phyloP scores from a whole-genome alignment of 441 rosid genomes.

The Erysimum pusillum region DNA sequence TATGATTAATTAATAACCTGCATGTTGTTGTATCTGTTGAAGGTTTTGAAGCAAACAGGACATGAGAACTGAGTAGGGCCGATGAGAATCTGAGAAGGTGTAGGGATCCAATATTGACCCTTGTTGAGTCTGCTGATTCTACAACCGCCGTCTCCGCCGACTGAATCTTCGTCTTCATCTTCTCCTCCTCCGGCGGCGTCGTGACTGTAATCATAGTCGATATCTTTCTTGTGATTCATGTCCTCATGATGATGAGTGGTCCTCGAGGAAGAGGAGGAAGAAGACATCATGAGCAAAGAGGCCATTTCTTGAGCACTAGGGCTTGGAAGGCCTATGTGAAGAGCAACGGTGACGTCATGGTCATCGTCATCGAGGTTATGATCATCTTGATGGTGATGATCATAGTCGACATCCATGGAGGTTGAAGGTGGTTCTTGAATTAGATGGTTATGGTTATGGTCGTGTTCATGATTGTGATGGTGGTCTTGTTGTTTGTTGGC shows the following conservation, averaged over 20 bases:
- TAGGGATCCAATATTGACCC: conserved; percentile 99
- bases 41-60: conserved; percentile 97
- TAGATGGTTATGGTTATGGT: conserved; percentile 31
- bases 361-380: conserved; percentile 46
- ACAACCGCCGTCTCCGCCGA: conserved; percentile 55
- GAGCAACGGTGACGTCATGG: conserved; percentile 77
- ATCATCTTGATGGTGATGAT: conserved; percentile 47
- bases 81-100: conserved; percentile 95
- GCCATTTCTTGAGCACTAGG: conserved; percentile 85
- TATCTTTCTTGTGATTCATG: conserved; percentile 37
- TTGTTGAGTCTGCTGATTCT: conserved; percentile 76
- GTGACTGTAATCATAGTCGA: conserved; percentile 36
- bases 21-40: conserved; percentile 98
- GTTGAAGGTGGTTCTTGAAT: conserved; percentile 50
- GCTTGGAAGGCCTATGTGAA: conserved; percentile 94
- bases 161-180: conserved; percentile 59
- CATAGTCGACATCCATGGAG: conserved; percentile 66
- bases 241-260: conserved; percentile 45
- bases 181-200: conserved; percentile 51
- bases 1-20: conserved; percentile 62
- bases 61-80: conserved; percentile 99
- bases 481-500: conserved; percentile 53
- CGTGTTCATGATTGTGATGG: conserved; percentile 32
- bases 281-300: conserved; percentile 61
- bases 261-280: conserved; percentile 64